Base-by-base conservation (phyloP, 495 filamentous ascomycete genomes). In the Ascobolus immersus region DNA sequence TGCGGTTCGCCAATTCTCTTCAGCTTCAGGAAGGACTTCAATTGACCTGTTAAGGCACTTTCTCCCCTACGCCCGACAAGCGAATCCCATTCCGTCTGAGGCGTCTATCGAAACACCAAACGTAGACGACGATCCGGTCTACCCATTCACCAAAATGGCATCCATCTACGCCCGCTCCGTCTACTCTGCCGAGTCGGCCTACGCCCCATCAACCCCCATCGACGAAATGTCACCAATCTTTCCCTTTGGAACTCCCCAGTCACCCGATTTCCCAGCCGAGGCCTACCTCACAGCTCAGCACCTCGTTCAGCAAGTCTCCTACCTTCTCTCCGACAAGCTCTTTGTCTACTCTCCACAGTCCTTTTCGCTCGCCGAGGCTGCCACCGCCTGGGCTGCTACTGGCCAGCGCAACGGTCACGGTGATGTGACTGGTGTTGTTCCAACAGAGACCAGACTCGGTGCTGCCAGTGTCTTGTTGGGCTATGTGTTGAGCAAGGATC, bases 401-500 rank as follows among this genome's bases (percentile, higher is more conserved):
- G 53, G 61, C 19, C 72, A 75, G 40, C 56, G 61, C 47, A 94
- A 94, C 55, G 67, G 69, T 31, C 68, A 77, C 50, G 84, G 80
- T 48, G 73, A 79, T 45, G 53, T 67, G 43, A 79, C 89, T 23
- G 57, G 65, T 3, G 66, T 94, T 28, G 60, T 77, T 37, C 54
- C 75, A 3, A 67, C 94, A 54, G 74, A 96, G 55, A 86, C 77
- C 29, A 65, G 89, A 27, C 64, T 76, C 34, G 86, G 86, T 42
- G 86, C 89, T 28, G 86, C 78, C 28, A 73, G 76, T 45, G 75
- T 94, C 51, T 79, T 89, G 21, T 63, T 96, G 30, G 86, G 86
- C 39, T 96, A 96, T 54, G 73, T 94, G 45, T 96, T 94, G 59
- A 91, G 80, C 21, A 75, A 76, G 48, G 86, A 96, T 52, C 91